Base-by-base conservation (phyloP, 2,329 filamentous ascomycete genomes). In the Metarhizium anisopliae region DNA sequence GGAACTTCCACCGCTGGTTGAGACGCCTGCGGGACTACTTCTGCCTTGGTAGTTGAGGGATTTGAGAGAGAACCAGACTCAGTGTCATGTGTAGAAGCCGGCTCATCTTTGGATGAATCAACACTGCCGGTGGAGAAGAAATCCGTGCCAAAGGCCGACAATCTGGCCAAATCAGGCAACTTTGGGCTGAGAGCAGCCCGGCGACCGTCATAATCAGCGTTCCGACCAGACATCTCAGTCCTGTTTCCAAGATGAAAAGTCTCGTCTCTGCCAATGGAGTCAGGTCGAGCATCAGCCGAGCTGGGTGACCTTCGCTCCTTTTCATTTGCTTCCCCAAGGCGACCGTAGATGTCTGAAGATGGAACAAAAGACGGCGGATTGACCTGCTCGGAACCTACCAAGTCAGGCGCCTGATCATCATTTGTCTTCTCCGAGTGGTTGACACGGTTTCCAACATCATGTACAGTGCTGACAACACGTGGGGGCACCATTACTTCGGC, bases 261-360 rank as follows among this genome's bases (percentile, higher is more conserved):
- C 13, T 51, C 54, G 5, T 47, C 52, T 52, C 42, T 47, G 11
- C 50, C 47, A 4, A 50, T 47, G 4, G 57, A 55, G 18, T 51
- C 45, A 10, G 32, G 50, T 14, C 18, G 47, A 11, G 25, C 6
- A 50, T 45, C 40, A 5, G 32, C 25, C 13, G 11, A 6, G 25
- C 8, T 10, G 20, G n/a, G 29, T 29, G 45, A 30, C 10, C 11
- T 29, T 11, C 11, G 45, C 45, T 49, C 75, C 42, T 78, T 72
- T 60, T 81, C 77, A 60, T 73, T 78, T 59, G 89, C 86, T 60
- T 89, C 86, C 53, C 82, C 82, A 67, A 86, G 77, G 6, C 86
- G 82, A 64, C 81, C 86, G 67, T 93, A 92, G 47, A 92, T 86
- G 61, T 95, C 89, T 13, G 86, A 81, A 2, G 90, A 88, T 42